Percentiles rank a stretch among this genome's conserved stretches.
These are phyloP conservation scores for Lactarius sp. DNA, from an alignment of 768 basidiomycete species.

Conservation along the genomic window DNA sequence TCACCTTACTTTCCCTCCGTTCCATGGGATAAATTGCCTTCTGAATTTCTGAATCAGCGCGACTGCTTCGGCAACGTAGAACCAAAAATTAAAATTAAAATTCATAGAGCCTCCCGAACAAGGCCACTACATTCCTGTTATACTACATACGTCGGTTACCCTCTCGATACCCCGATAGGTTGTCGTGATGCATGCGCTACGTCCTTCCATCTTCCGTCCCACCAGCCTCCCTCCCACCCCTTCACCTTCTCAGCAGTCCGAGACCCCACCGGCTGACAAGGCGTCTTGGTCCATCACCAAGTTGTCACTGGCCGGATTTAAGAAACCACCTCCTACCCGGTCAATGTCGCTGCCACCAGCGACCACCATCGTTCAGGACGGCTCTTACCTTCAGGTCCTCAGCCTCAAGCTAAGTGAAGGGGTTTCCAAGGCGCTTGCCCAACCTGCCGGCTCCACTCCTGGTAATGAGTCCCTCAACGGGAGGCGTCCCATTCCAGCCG, in stretches of 20 bases:
- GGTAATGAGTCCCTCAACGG: constrained; percentile 55
- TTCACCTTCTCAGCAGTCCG: constrained; percentile 33
- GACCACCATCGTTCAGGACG: constrained; percentile 61
- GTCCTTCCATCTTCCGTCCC: constrained; percentile 61
- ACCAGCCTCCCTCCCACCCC: constrained; percentile 62
- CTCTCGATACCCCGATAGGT: constrained; percentile 19
- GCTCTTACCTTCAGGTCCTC: constrained; percentile 73
- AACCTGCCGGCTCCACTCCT: constrained; percentile 51
- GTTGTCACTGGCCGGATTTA: constrained; percentile 54
- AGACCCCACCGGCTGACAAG: constrained; percentile 41
- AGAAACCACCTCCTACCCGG: constrained; percentile 48
- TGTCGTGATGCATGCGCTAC: constrained; percentile 58
- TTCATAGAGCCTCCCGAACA: constrained; percentile 17
- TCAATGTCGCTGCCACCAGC: constrained; percentile 33
- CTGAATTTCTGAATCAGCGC: constrained; percentile 38
- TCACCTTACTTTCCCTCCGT: constrained; percentile 6
- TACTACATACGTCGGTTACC: constrained; percentile 26
- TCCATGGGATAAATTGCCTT: constrained; percentile 43
- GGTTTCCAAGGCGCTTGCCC: constrained; percentile 67
- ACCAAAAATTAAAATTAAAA: constrained; percentile 14
- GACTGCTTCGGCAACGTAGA: constrained; percentile 33
- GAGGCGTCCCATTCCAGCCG: constrained; percentile 66
- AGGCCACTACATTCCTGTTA: constrained; percentile 20
- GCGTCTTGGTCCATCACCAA: constrained; percentile 50
- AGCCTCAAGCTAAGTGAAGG: constrained; percentile 77